Percentiles rank a stretch among this genome's conserved stretches.
These are phyloP conservation scores for Suillus placidus DNA, from an alignment of 768 basidiomycete genomes.

Conservation along the genomic window DNA sequence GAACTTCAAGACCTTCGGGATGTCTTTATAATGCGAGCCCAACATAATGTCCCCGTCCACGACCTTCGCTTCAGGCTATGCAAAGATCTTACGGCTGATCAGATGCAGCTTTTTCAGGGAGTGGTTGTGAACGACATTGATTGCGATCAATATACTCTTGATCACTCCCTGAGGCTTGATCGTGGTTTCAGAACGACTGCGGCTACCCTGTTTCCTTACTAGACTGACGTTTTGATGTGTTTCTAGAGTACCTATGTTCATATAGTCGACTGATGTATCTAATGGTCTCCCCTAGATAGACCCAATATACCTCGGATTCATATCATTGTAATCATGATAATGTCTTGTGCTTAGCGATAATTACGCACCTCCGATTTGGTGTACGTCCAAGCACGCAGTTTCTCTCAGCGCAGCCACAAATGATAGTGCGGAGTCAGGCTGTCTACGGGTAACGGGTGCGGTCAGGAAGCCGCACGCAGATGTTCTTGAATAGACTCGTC, in stretches of 20 bases:
- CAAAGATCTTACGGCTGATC: neutral
- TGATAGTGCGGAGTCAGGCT: neutral
- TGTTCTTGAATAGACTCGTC: neutral
- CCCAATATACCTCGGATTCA: neutral
- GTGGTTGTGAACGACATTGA: neutral
- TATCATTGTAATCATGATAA: no score
- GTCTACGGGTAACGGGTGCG: neutral
- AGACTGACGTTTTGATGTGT: neutral
- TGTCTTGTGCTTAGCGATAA: neutral
- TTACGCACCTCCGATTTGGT: neutral
- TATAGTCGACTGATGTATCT: neutral
- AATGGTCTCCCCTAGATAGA: neutral
- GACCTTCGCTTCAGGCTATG: neutral
- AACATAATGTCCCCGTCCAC: neutral
- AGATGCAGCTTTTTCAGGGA: neutral
- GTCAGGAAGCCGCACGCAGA: neutral
- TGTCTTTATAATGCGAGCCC: neutral
- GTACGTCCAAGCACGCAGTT: neutral
- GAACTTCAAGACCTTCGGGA: neutral
- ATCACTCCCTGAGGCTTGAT: neutral
- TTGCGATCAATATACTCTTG: neutral
- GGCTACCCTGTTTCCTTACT: neutral
- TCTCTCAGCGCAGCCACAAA: neutral
- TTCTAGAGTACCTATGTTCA: neutral
- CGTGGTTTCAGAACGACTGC: no score